These are phyloP conservation scores for Filosporella fistucella DNA, from an alignment of 495 filamentous ascomycete genomes.

Conservation along the genomic window DNA sequence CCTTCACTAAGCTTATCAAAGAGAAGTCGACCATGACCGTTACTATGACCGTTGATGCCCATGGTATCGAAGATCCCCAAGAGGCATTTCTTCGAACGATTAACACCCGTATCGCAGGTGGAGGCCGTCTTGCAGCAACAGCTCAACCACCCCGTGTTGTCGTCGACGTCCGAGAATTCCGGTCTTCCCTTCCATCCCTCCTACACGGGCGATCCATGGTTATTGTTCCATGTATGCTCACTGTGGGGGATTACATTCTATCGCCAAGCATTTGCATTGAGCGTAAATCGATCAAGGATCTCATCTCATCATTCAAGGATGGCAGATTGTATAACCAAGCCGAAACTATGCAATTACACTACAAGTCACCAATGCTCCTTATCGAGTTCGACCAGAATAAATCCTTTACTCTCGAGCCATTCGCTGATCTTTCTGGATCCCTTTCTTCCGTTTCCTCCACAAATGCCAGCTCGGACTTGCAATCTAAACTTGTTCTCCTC, in stretches of 20 bases:
- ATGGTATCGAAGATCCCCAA: constrained; percentile 74
- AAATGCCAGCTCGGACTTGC: constrained; percentile 64
- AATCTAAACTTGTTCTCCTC: constrained; percentile 87
- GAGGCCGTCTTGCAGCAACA: constrained; percentile 82
- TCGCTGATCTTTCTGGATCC: constrained; percentile 73
- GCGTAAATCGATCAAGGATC: constrained; percentile 85
- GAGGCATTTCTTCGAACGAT: constrained; percentile 91
- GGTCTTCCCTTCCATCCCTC: constrained; percentile 86
- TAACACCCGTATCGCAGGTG: constrained; percentile 94
- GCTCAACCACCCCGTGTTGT: constrained; percentile 89
- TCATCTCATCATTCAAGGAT: constrained; percentile 86
- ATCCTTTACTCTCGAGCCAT: constrained; percentile 92
- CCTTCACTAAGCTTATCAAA: constrained; percentile 88
- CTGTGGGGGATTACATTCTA: constrained; percentile 94
- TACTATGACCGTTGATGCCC: constrained; percentile 70
- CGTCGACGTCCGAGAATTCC: constrained; percentile 93
- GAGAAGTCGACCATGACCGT: constrained; percentile 92
- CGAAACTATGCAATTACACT: constrained; percentile 91
- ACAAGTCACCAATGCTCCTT: constrained; percentile 84
- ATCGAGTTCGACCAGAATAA: constrained; percentile 99
- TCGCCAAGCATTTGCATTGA: constrained; percentile 88
- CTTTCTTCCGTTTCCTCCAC: constrained; percentile 51
- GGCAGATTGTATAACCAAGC: constrained; percentile 89
- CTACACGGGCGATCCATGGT: constrained; percentile 82
- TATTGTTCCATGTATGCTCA: constrained; percentile 89